Evolutionary conservation across 2,329 filamentous ascomycete genomes (phyloP).

Genomic region (Saccharata proteae): DNA sequence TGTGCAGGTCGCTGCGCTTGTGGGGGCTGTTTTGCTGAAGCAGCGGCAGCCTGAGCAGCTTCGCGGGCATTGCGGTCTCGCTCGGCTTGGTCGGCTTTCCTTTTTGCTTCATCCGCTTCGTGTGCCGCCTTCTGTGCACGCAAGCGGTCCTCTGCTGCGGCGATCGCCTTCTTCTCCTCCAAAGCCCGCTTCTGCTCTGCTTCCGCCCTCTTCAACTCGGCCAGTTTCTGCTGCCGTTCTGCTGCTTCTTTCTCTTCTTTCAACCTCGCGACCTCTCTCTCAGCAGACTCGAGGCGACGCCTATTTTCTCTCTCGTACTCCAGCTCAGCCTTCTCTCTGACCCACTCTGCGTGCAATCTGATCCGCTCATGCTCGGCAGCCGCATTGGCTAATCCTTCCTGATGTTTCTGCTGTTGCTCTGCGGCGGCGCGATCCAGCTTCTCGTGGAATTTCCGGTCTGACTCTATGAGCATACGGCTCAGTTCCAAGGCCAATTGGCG

Average conservation of each 20-base stretch:
- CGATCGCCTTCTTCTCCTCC: constrained; percentile 14
- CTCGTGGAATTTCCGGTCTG: constrained; percentile 38
- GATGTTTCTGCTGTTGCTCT: constrained; percentile 51
- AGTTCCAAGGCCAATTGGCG: constrained; percentile 29
- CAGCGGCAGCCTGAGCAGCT: constrained; percentile 8
- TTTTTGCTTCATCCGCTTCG: constrained; percentile 7
- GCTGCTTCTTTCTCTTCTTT: constrained; percentile 30
- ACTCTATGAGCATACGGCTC: constrained; percentile 28
- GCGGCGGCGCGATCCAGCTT: constrained; percentile 50
- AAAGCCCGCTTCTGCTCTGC: constrained; percentile 18
- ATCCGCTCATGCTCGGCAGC: constrained; percentile 56
- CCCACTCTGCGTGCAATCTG: constrained; percentile 41
- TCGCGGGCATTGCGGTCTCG: constrained; percentile 12
- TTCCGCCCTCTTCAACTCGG: constrained; percentile 20
- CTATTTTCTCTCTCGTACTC: constrained; percentile 26
- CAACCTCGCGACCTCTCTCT: constrained; percentile 27
- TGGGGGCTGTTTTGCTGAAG: neutral
- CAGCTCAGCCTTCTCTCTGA: constrained; percentile 36
- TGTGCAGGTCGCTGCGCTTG: neutral
- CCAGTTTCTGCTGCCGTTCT: constrained; percentile 20
- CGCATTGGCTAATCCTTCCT: constrained; percentile 53
- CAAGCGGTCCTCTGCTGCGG: constrained; percentile 20
- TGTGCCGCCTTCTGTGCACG: constrained; percentile 19
- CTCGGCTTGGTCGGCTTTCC: constrained; percentile 14
- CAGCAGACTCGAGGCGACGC: constrained; percentile 23